phyloP scores from a whole-genome alignment of 2,329 filamentous ascomycete genomes.

The Cladophialophora immunda region DNA sequence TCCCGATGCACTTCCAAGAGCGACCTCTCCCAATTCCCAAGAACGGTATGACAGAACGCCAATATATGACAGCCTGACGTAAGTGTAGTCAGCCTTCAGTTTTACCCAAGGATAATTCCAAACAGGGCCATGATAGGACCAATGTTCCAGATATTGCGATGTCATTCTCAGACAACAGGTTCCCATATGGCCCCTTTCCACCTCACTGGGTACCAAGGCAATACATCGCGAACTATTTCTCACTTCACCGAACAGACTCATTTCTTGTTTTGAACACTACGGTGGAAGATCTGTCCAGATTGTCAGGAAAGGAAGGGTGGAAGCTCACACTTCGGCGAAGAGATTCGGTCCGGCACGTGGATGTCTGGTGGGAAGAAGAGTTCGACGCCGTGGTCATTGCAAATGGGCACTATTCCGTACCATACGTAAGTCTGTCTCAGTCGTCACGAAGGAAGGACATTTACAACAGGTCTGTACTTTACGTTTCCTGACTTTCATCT shows the following conservation, averaged over 20 bases:
- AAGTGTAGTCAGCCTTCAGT: conserved; percentile 19
- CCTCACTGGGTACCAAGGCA: conserved; percentile 65
- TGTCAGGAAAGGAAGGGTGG: conserved; percentile 64
- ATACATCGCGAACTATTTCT: conserved; percentile 66
- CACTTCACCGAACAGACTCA: conserved; percentile 57
- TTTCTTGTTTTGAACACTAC: conserved; percentile 62
- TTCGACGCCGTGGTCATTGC: conserved; percentile 71
- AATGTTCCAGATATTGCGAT: conserved; percentile 52
- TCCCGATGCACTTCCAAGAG: conserved; percentile 42
- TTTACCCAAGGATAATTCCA: not conserved
- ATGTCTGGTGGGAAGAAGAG: conserved; percentile 70
- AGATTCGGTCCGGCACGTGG: conserved; percentile 45
- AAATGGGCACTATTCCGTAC: conserved; percentile 68
- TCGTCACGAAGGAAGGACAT: not conserved
- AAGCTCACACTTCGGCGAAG: conserved; percentile 60
- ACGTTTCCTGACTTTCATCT: not conserved
- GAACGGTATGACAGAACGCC: conserved; percentile 48
- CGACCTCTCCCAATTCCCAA: conserved; percentile 42
- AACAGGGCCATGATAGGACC: conserved; percentile 39
- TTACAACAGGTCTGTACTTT: not conserved
- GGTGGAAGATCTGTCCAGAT: conserved; percentile 67
- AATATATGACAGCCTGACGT: conserved; percentile 49
- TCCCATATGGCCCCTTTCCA: conserved; percentile 65
- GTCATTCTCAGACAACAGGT: conserved; percentile 60
- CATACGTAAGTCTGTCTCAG: conserved; percentile 54